Conservation (phyloP, 352 stramenopile genomes). For the Pythium sukuiense region DNA sequence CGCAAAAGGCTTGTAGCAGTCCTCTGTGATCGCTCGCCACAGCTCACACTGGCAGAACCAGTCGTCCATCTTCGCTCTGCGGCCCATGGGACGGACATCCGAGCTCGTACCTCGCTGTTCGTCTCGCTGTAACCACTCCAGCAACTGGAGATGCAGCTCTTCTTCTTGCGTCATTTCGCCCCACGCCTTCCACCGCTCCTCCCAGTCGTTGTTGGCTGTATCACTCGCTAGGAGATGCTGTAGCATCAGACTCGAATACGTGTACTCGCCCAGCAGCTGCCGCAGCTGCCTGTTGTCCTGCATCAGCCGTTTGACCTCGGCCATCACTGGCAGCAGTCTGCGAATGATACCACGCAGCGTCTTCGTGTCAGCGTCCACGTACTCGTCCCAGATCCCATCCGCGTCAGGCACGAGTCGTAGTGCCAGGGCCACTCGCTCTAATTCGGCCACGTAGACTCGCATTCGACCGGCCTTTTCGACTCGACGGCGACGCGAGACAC, state of each 20-base stretch:
- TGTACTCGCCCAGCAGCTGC: constrained; percentile 8
- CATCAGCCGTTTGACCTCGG: neutral
- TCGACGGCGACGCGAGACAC: neutral
- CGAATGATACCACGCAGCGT: neutral
- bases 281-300: neutral
- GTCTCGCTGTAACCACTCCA: too few relatives aligned
- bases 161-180: too few relatives aligned
- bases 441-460: neutral
- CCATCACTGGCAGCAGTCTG: neutral
- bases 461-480: neutral
- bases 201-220: constrained; percentile 2
- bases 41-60: too few relatives aligned
- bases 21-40: too few relatives aligned
- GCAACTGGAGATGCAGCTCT: too few relatives aligned
- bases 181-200: neutral
- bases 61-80: too few relatives aligned
- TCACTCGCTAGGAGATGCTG: neutral
- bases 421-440: constrained; percentile 8
- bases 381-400: constrained; percentile 12
- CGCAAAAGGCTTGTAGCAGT: too few relatives aligned
- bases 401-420: constrained; percentile 7
- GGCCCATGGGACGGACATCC: too few relatives aligned
- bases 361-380: constrained; percentile 12
- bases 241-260: neutral
- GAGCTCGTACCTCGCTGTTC: too few relatives aligned